phyloP scores from a whole-genome alignment of 345 rosid genomes.

The Moricandia moricandioides region DNA sequence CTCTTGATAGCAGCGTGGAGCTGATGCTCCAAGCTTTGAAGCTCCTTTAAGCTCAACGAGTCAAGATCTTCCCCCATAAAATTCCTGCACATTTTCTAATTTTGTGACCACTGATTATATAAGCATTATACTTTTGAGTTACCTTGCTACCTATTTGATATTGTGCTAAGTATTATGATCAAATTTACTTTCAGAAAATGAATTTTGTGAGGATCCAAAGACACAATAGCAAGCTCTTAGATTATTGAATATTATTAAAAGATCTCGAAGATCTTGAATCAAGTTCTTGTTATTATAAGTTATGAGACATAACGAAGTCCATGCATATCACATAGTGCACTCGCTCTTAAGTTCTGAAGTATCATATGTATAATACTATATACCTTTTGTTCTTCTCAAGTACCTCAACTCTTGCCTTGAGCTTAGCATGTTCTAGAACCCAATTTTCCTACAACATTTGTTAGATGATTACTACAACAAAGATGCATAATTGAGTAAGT shows the following conservation, averaged over 20 bases:
- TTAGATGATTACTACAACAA: not conserved
- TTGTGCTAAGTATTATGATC: not conserved
- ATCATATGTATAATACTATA: not conserved
- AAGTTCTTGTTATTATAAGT: not conserved
- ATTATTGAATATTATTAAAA: not conserved
- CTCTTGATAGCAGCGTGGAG: slow-evolving; percentile 69
- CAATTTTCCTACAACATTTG: slow-evolving; percentile 58
- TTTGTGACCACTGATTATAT: not conserved
- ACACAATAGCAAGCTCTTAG: not conserved
- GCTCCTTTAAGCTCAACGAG: slow-evolving; percentile 62
- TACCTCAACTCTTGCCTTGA: slow-evolving; percentile 83
- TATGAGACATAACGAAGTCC: not conserved
- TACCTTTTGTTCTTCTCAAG: slow-evolving; percentile 81
- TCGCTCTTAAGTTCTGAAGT: not conserved
- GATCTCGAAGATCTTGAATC: not conserved
- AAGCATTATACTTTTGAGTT: not conserved
- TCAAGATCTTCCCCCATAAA: slow-evolving; percentile 88
- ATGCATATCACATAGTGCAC: not conserved
- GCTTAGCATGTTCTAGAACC: slow-evolving; percentile 82
- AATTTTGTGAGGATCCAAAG: not conserved
- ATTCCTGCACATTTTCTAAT: slow-evolving; percentile 47
- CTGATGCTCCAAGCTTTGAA: slow-evolving; percentile 82
- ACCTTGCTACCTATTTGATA: not conserved
- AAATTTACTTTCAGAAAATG: not conserved
- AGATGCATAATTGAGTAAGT: not conserved